Evolutionary conservation across 305 asterid species (phyloP), one percentile per base, ranked within the genome.

Genomic region (Stenogyne calaminthoides): DNA sequence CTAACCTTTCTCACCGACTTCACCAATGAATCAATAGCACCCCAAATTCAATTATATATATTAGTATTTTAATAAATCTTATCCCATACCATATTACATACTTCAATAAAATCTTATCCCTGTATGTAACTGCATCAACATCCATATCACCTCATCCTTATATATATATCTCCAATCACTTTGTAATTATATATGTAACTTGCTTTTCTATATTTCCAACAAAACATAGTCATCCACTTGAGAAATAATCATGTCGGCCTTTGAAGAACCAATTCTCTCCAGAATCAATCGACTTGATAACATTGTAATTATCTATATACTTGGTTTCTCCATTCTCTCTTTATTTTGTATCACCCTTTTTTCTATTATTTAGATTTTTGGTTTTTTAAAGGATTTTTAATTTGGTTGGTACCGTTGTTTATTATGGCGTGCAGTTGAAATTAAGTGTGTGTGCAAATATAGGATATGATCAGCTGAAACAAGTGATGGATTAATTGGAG

Each of bases 251-350:
- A n/a, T n/a, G n/a, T n/a, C n/a, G n/a, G n/a, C n/a, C 7, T 65
- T 68, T 1, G 88, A 83, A 77, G 89, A 82, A 79, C 91, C 91
- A 27, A 79, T 86, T 8, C 83, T 86, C 79, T 72, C 86, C 15
- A 82, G 91, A 63, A 76, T 88, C 59, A 80, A 83, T 58, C 89
- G 88, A 0, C 86, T 88, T 15, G 90, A 85, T 58, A 63, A 71
- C 73, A 80, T 86, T 15, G 91, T 88, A 73, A n/a, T n/a, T n/a
- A n/a, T n/a, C n/a, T n/a, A n/a, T n/a, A n/a, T n/a, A n/a, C n/a
- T n/a, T n/a, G n/a, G n/a, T n/a, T n/a, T n/a, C n/a, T n/a, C n/a
- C n/a, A n/a, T 64, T 74, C 14, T 15, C 6, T 32, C 8, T 14
- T 4, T 15, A 5, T n/a, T 1, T 29, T 29, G 0, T 29, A 29